Conservation (phyloP, 78 protist species). For the Pelomyxa schiedti region DNA sequence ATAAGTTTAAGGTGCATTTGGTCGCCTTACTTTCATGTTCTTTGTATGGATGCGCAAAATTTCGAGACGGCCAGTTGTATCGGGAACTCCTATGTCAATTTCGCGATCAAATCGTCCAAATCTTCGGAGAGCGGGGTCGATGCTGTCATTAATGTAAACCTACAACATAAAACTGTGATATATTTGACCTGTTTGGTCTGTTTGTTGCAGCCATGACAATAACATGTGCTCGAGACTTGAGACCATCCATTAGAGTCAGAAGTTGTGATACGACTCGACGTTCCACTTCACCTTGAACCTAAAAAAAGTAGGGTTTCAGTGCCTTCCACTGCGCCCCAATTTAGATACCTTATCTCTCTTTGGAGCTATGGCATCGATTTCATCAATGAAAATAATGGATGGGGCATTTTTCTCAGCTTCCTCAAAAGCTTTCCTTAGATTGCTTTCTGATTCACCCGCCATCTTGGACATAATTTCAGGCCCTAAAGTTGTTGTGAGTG, state of each 20-base stretch:
- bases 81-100: conserved; percentile 96
- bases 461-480: conserved; percentile 99
- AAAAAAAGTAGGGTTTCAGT: no score
- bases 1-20: no score
- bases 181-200: conserved; percentile 97
- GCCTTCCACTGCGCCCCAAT: no score
- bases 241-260: conserved; percentile 98
- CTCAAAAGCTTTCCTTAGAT: conserved; percentile 98
- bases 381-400: conserved; percentile 98
- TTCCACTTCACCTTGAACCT: not conserved
- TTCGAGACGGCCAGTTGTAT: conserved; percentile 86
- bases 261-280: conserved; percentile 54
- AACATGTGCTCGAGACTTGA: conserved; percentile 71
- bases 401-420: conserved; percentile 99
- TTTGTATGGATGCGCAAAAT: conserved; percentile 94
- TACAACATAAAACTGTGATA: no score
- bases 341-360: conserved; percentile 98
- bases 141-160: no score
- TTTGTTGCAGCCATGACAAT: conserved; percentile 98
- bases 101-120: conserved; percentile 97
- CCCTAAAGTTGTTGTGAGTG: no score
- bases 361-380: conserved; percentile 99
- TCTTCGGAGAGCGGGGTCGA: conserved; percentile 97
- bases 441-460: conserved; percentile 98
- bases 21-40: no score